A percentile compares a stretch with the other conserved stretches of the same genome.
Evolutionary conservation across 768 basidiomycete genomes (phyloP).

Genomic region (Lepiota subincarnata): DNA sequence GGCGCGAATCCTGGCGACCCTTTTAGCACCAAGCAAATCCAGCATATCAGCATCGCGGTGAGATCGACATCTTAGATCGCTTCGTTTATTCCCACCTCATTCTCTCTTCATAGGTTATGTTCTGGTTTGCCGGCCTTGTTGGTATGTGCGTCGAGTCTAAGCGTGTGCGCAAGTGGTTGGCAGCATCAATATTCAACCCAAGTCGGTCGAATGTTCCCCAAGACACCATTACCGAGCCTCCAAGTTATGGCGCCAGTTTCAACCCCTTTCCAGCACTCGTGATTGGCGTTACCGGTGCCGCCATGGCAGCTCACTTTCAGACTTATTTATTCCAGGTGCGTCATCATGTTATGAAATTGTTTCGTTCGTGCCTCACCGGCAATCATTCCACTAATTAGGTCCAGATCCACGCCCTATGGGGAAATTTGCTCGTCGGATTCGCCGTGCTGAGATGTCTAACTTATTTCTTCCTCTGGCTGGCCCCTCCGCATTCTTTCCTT

Average conservation of each 20-base stretch:
- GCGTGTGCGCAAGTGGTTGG: constrained; percentile 68
- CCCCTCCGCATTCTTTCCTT: constrained; percentile 76
- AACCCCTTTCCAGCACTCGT: constrained; percentile 93
- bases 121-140: constrained; percentile 87
- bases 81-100: background rate
- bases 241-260: constrained; percentile 72
- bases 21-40: constrained; percentile 86
- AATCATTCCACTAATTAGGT: constrained; percentile 42
- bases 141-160: constrained; percentile 92
- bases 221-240: constrained; percentile 58
- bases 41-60: constrained; percentile 92
- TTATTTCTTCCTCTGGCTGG: constrained; percentile 92
- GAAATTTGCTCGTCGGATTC: constrained; percentile 76
- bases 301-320: constrained; percentile 91
- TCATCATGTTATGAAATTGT: background rate
- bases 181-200: constrained; percentile 43
- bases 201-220: constrained; percentile 24
- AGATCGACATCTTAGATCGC: constrained; percentile 16
- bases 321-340: constrained; percentile 81
- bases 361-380: background rate
- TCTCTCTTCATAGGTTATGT: constrained; percentile 60
- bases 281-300: constrained; percentile 89
- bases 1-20: constrained; percentile 78
- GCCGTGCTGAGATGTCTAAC: constrained; percentile 80
- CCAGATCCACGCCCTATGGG: constrained; percentile 90